Conservation (phyloP, 164 flowering plant genomes). For the Kalanchoe fedtschenkoi region DNA sequence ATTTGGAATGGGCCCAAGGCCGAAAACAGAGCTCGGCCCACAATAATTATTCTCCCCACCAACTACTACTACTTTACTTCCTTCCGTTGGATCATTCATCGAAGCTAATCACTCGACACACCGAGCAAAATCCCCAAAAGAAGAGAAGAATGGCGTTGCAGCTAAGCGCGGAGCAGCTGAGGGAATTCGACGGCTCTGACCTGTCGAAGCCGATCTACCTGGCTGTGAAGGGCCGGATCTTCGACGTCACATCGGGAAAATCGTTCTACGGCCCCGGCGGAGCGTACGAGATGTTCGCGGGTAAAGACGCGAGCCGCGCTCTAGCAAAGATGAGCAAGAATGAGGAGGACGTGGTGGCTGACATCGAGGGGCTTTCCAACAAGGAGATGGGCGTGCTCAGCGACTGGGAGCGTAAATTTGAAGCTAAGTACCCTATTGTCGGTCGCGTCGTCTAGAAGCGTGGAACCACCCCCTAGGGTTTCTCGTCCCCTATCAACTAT, state of each 20-base stretch:
- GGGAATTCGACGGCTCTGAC: slow-evolving; percentile 60
- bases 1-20: no score
- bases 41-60: no score
- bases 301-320: slow-evolving; percentile 87
- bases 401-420: slow-evolving; percentile 94
- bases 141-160: slow-evolving; percentile 26
- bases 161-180: slow-evolving; percentile 47
- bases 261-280: slow-evolving; percentile 96
- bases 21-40: no score
- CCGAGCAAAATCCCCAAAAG: not conserved
- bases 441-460: slow-evolving; percentile 46
- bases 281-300: slow-evolving; percentile 73
- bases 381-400: slow-evolving; percentile 72
- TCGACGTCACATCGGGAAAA: slow-evolving; percentile 67
- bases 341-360: slow-evolving; percentile 54
- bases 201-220: slow-evolving; percentile 76
- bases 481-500: no score
- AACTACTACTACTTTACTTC: no score
- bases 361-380: slow-evolving; percentile 67
- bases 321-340: slow-evolving; percentile 94
- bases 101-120: not conserved
- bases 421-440: slow-evolving; percentile 88
- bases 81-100: not conserved
- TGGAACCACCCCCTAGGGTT: no score
- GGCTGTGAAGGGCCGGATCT: slow-evolving; percentile 70